Conservation (phyloP, 768 basidiomycete species). For the Lactarius vividus region DNA sequence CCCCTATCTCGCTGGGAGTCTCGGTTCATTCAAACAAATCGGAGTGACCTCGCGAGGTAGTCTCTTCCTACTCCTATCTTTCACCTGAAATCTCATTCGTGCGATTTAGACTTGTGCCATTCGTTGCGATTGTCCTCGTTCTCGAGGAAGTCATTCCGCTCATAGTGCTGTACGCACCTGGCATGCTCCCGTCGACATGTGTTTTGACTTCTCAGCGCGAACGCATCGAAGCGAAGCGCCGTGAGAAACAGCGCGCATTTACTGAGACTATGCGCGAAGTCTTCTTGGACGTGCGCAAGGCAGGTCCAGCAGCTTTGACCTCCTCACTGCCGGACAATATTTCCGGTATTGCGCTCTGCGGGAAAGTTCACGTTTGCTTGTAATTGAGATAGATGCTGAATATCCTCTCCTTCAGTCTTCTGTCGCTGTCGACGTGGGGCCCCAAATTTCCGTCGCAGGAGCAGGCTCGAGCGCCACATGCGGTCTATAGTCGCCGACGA, state of each 20-base stretch:
- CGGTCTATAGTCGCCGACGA: conserved; percentile 57
- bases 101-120: conserved; percentile 64
- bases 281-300: conserved; percentile 33
- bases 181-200: conserved; percentile 83
- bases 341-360: conserved; percentile 46
- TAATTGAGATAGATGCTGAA: not conserved
- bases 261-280: conserved; percentile 27
- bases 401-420: conserved; percentile 31
- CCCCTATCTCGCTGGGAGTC: conserved; percentile 66
- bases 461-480: conserved; percentile 41
- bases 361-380: conserved; percentile 42
- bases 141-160: conserved; percentile 82
- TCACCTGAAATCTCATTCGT: conserved; percentile 17
- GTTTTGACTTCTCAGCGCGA: conserved; percentile 76
- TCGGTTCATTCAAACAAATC: conserved; percentile 64
- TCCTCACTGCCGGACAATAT: conserved; percentile 31
- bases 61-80: conserved; percentile 18
- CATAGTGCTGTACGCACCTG: conserved; percentile 81
- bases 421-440: conserved; percentile 42
- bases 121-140: conserved; percentile 67
- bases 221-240: conserved; percentile 54
- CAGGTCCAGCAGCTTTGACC: conserved; percentile 37
- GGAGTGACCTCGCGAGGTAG: conserved; percentile 70
- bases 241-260: conserved; percentile 40
- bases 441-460: conserved; percentile 34